A percentile compares a stretch with the other conserved stretches of the same genome.
Conservation (phyloP, 768 basidiomycete genomes). For the Pleurotus eryngii region DNA sequence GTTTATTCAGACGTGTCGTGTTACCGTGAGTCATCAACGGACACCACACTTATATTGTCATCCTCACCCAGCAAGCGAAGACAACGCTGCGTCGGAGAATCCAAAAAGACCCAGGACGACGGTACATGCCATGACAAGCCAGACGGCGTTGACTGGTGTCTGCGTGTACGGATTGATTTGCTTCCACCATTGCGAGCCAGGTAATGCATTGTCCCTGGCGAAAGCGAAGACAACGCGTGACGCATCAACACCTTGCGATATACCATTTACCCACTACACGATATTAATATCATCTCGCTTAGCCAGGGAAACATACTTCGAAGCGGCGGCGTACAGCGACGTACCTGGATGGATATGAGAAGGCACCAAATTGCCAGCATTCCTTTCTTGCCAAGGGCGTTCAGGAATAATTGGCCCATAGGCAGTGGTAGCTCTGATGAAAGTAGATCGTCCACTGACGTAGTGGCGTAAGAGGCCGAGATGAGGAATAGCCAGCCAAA, state of each 20-base stretch:
- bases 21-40: neutral
- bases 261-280: slow-evolving; percentile 55
- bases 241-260: slow-evolving; percentile 63
- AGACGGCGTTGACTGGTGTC: slow-evolving; percentile 38
- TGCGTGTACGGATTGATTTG: slow-evolving; percentile 26
- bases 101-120: slow-evolving; percentile 27
- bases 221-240: slow-evolving; percentile 65
- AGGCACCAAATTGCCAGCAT: slow-evolving; percentile 62
- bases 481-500: slow-evolving; percentile 55
- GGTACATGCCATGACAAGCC: slow-evolving; percentile 31
- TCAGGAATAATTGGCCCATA: slow-evolving; percentile 58
- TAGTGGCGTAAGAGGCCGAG: slow-evolving; percentile 53
- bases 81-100: slow-evolving; percentile 29
- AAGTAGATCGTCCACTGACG: slow-evolving; percentile 46
- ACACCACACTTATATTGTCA: neutral
- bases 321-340: neutral
- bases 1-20: neutral
- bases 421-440: slow-evolving; percentile 44
- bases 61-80: slow-evolving; percentile 31
- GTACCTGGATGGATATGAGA: slow-evolving; percentile 40
- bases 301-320: neutral
- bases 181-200: slow-evolving; percentile 35
- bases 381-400: slow-evolving; percentile 53
- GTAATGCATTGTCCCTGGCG: slow-evolving; percentile 39
- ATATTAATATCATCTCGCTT: neutral